Percentiles rank a stretch among this genome's conserved stretches.
Evolutionary conservation across 2,329 filamentous ascomycete genomes (phyloP).

Genomic region (Botrytis porri): DNA sequence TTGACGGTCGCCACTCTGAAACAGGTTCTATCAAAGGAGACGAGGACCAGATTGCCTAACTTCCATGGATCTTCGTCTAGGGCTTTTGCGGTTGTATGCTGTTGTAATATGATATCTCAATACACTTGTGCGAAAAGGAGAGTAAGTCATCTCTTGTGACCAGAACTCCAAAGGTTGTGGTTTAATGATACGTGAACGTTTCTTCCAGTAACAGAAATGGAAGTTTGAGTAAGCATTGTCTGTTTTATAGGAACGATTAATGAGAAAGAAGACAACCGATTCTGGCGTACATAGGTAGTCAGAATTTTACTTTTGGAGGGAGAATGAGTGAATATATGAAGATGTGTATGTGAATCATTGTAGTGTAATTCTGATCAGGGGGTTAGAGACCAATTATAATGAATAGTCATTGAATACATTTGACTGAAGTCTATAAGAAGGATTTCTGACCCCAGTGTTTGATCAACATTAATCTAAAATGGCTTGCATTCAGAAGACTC

Average conservation of each 20-base stretch:
- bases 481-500: fast-evolving
- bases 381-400: neutral
- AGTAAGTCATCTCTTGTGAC: neutral
- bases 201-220: neutral
- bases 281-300: neutral
- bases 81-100: neutral
- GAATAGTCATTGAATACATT: fast-evolving
- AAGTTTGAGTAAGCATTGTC: neutral
- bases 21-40: neutral
- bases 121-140: too few relatives aligned
- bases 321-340: neutral
- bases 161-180: too few relatives aligned
- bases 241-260: neutral
- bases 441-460: neutral
- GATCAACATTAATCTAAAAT: fast-evolving
- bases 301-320: neutral
- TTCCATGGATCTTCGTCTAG: neutral
- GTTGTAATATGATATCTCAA: neutral
- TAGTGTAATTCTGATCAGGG: neutral
- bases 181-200: neutral
- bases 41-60: neutral
- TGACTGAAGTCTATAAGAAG: neutral
- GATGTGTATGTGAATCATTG: neutral
- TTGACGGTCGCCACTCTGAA: neutral
- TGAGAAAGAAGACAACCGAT: neutral